Evolutionary conservation across 1,139 yeast genomes (phyloP), one percentile per base, ranked within the genome.

Genomic region (Nakaseomyces kungkrabaensis): DNA sequence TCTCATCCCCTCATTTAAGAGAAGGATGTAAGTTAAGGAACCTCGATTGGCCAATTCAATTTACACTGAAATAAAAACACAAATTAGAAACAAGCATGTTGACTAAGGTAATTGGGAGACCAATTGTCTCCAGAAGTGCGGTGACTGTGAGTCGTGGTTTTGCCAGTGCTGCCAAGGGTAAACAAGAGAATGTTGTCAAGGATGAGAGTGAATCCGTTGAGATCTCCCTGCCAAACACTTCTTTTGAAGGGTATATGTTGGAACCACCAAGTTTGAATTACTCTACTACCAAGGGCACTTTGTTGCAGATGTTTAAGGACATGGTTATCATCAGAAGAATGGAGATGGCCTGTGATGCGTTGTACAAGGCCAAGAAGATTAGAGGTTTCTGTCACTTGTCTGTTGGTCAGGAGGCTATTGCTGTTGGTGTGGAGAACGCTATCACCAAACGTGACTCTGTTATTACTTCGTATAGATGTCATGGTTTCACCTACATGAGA

Each of bases 351-450:
- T 82, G 97, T 52, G 98, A 92, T 68, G 97, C 97, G 37, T 76
- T 94, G 59, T 92, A 92, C 78, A 92, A 92, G 77, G 96, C 97
- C 66, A 92, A 92, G 78, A 89, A 92, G 75, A 90, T 92, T 67
- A 81, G 97, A 74, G 98, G 98, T 60, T 92, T 92, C 82, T 89
- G 98, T 74, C 98, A 92, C 73, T 79, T 94, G 74, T 87, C 96
- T n/a, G 90, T 87, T 56, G 98, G 98, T 66, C 98, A 92, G 75
- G 98, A 92, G 75, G 98, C 98, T 55, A 80, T 92, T 71, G 96
- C 98, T 54, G 97, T 90, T 56, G 98, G 98, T 70, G 88, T 92
- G 63, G 98, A 92, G 76, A 82, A 85, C 63, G 97, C 98, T 61
- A 85, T 89, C 67, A 81, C 85, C 62, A 75, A 76, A 57, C 72